Evolutionary conservation across 2,329 filamentous ascomycete genomes (phyloP), one percentile per base, ranked within the genome.

Genomic region (Nemania sp.): DNA sequence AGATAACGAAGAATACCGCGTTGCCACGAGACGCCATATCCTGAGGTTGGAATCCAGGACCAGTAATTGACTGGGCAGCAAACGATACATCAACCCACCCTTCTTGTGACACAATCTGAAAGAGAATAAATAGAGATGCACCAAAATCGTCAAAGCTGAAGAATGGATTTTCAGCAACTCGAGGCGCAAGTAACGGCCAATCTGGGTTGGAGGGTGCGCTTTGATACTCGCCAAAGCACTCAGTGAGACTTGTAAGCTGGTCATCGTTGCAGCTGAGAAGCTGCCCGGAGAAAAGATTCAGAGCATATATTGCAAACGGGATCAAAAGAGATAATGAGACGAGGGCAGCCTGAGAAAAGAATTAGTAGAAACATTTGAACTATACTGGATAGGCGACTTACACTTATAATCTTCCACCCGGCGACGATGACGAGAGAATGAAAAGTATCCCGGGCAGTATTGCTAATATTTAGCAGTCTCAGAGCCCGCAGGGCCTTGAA

Each of bases 91-190:
- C 92, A 11, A 88, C 88, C 95, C 96, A 99, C 35, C 95, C 95
- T 81, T 99, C 96, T 75, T 99, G 95, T 54, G 94, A 98, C 43
- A 98, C 94, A 76, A 99, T 97, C 75, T 98, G 93, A 79, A 97
- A 99, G 61, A 99, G 90, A 63, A 96, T 96, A 79, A 98, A 98
- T 35, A 99, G 82, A 0, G 94, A 90, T 55, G 91, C 86, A n/a
- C 90, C 91, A 70, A 99, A 99, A 72, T 96, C 90, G 75, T 99
- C 95, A 72, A 99, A 99, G 74, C 90, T 90, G 77, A 90, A 98
- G 72, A 87, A 96, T 0, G 89, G 87, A 69, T 99, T 98, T 1
- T 85, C 77, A 11, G 89, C 92, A 48, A 89, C 86, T 56, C 95
- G 87, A 5, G 95, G 95, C 2, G 92, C 89, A 10, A 97, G 79